These are phyloP conservation scores for Vitis hybrid DNA, from an alignment of 177 flowering plant genomes.

Conservation along the genomic window DNA sequence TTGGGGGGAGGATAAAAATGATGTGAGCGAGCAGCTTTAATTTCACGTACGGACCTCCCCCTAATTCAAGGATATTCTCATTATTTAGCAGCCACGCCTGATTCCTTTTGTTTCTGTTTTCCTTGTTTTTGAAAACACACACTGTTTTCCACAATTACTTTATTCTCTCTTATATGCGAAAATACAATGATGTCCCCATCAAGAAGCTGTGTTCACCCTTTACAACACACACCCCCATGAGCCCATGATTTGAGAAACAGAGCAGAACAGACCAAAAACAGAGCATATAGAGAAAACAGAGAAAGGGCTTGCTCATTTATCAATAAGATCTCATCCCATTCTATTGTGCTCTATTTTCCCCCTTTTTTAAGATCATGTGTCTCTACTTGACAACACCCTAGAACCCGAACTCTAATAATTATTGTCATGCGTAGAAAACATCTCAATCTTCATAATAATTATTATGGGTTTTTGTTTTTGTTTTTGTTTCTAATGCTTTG, in stretches of 20 bases:
- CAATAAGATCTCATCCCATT: too few relatives aligned
- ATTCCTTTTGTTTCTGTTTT: constrained; percentile 23
- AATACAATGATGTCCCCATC: constrained; percentile 22
- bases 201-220: constrained; percentile 1
- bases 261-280: too few relatives aligned
- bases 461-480: constrained; percentile 18
- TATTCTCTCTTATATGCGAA: constrained; percentile 2
- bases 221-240: too few relatives aligned
- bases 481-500: background rate
- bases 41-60: constrained; percentile 24
- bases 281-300: too few relatives aligned
- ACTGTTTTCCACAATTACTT: background rate
- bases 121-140: background rate
- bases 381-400: constrained; percentile 9
- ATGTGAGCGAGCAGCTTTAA: constrained; percentile 16
- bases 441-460: constrained; percentile 25
- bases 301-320: too few relatives aligned
- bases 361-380: too few relatives aligned
- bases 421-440: constrained; percentile 27
- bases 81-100: constrained; percentile 47
- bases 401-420: constrained; percentile 18
- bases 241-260: too few relatives aligned
- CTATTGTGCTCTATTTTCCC: too few relatives aligned
- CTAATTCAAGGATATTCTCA: constrained; percentile 36
- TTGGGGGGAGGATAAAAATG: constrained; percentile 31